A percentile compares a stretch with the other conserved stretches of the same genome.
Evolutionary conservation across 352 stramenopile species (phyloP).

Genomic region (Phytophthora fragariae): DNA sequence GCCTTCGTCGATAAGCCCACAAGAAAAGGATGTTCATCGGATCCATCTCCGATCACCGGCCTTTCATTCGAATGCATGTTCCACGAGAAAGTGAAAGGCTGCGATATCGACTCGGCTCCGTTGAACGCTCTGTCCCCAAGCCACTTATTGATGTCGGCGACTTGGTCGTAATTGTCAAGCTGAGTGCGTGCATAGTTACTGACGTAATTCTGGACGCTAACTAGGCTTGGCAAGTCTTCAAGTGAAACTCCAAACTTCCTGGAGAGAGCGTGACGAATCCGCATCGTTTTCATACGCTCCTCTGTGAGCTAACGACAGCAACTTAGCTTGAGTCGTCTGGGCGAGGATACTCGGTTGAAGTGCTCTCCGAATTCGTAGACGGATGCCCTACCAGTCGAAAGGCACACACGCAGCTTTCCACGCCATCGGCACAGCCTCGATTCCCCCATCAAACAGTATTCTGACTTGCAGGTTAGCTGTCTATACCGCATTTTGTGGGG

Average conservation of each 20-base stretch:
- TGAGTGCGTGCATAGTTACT: constrained; percentile 13
- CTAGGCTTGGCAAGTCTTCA: background rate
- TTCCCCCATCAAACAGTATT: no score
- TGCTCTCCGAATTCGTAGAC: background rate
- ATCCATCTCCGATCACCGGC: background rate
- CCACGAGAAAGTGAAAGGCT: constrained; percentile 14
- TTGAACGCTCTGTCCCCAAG: background rate
- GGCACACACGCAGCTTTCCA: no score
- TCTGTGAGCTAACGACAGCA: no score
- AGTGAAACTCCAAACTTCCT: constrained; percentile 2
- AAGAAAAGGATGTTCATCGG: background rate
- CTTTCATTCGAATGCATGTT: background rate
- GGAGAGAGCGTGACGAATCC: background rate
- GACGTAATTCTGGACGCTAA: constrained; percentile 7
- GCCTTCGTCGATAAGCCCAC: no score
- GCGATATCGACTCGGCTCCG: background rate
- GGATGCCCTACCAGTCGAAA: background rate
- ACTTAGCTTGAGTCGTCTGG: no score
- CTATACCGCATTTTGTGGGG: no score
- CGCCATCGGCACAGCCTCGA: no score
- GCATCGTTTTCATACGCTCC: no score
- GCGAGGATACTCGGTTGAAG: no score
- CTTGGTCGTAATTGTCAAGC: constrained; percentile 9
- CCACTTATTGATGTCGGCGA: constrained; percentile 4
- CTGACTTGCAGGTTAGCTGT: no score